Conservation (phyloP, 1,284 basidiomycete genomes). For the Tilletia walkeri region DNA sequence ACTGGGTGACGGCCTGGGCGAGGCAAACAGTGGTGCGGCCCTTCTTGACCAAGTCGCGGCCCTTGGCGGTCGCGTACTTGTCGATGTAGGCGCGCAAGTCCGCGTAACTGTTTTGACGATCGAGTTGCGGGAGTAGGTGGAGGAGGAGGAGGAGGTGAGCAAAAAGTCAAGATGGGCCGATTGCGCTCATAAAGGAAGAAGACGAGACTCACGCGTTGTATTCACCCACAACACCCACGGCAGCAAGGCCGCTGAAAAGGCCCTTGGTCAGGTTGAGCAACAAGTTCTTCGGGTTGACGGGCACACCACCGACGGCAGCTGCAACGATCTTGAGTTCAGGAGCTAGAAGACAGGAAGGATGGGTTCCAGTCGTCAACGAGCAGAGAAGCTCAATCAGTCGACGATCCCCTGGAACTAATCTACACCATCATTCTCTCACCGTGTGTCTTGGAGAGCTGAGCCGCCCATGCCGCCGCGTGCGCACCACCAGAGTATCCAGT, state of each 20-base stretch:
- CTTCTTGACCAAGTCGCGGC: neutral
- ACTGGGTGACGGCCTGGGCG: neutral
- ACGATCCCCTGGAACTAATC: too few species aligned
- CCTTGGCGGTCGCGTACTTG: neutral
- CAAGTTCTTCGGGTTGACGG: conserved; percentile 17
- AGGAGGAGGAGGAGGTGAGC: too few species aligned
- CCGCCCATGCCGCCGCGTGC: conserved; percentile 23
- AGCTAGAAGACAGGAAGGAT: neutral
- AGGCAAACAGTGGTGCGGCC: neutral
- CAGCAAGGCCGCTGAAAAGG: neutral
- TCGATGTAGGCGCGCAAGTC: neutral
- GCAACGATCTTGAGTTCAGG: conserved; percentile 28
- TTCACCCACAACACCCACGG: neutral
- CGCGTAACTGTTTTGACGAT: neutral
- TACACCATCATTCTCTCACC: neutral
- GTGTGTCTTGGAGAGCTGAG: conserved; percentile 18
- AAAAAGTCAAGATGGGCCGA: too few species aligned
- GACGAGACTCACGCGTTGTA: neutral
- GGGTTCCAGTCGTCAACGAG: too few species aligned
- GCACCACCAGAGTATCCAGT: conserved; percentile 29
- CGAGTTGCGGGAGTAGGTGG: neutral
- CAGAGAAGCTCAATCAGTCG: too few species aligned
- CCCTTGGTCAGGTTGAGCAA: conserved; percentile 8
- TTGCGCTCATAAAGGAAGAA: too few species aligned
- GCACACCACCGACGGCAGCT: conserved; percentile 17